phyloP scores from a whole-genome alignment of 805 yeast genomes.

The Candida sphagnicola region DNA sequence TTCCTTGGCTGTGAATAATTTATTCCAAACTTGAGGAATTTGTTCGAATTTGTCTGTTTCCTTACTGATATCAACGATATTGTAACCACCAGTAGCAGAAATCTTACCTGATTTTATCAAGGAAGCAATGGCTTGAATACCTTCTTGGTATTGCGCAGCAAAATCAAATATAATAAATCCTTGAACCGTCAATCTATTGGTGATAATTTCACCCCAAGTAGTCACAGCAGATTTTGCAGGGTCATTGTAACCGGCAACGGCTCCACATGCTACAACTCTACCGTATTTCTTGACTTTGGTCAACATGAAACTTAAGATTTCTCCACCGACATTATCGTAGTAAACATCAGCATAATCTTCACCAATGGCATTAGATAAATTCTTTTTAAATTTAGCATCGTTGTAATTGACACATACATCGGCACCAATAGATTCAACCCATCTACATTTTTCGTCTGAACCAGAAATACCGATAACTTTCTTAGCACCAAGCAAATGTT shows the following conservation, averaged over 20 bases:
- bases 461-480: constrained; percentile 64
- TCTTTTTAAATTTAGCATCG: constrained; percentile 23
- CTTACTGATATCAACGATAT: constrained; percentile 38
- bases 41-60: constrained; percentile 32
- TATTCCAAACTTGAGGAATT: constrained; percentile 48
- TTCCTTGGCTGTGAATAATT: constrained; percentile 39
- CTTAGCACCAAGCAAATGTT: constrained; percentile 47
- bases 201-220: constrained; percentile 42
- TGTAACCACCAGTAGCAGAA: constrained; percentile 27
- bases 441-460: constrained; percentile 49
- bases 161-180: constrained; percentile 54
- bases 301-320: constrained; percentile 45
- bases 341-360: constrained; percentile 49
- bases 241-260: constrained; percentile 56
- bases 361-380: constrained; percentile 31
- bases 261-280: constrained; percentile 57
- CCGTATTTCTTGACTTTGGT: constrained; percentile 36
- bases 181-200: constrained; percentile 46
- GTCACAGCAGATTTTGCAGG: constrained; percentile 29
- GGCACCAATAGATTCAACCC: constrained; percentile 51
- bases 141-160: constrained; percentile 32
- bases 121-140: constrained; percentile 27
- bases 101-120: constrained; percentile 41
- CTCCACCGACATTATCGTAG: constrained; percentile 66
- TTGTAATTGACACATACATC: constrained; percentile 53